Base-by-base conservation (phyloP, 352 stramenopile genomes). In the Phytophthora podocarpi region DNA sequence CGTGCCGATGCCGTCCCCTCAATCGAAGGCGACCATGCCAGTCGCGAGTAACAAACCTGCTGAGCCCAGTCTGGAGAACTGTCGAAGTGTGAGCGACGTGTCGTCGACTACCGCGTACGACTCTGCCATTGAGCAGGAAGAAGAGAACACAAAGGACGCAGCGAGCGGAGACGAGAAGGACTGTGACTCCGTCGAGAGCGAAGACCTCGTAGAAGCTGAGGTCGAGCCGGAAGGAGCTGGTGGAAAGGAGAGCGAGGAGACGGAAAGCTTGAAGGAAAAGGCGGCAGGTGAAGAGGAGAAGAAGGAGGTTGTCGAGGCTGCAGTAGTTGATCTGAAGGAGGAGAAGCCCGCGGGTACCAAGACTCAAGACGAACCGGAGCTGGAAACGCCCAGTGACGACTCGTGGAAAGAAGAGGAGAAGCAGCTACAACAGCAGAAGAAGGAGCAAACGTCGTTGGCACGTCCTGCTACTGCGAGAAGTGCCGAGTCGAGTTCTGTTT, bases 401-500 rank as follows among this genome's bases (percentile, higher is more conserved):
- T 58, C 40, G 50, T 59, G 49, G 42, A 64, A 43, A 32, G 24
- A 68, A 30, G 30, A 61, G n/a, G 15, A 59, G 24, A 52, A 67
- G 37, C 7, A 42, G 23, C 4, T 36, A 31, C 20, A 58, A 42
- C 10, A 63, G 31, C 13, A 60, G 34, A 4, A 61, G 32, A 18
- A 53, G 26, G 21, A 67, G 24, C 36, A 39, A 30, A 24, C 20
- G 13, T 21, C 12, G 7, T 13, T 32, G 11, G 40, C 55, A 7
- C 68, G 59, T 3, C 59, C 56, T 55, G 46, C 64, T 5, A 73
- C 53, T 54, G 59, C 55, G 1, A 69, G 60, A 59, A 71, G 59
- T 51, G 70, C 54, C 35, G 43, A 54, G 32, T 70, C 61, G 3
- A 67, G 16, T 54, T 55, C 59, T 30, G 23, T 61, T 31, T 46